A percentile compares a stretch with the other conserved stretches of the same genome.
Conservation (phyloP, 2,329 filamentous ascomycete species). For the Alternaria rosae region DNA sequence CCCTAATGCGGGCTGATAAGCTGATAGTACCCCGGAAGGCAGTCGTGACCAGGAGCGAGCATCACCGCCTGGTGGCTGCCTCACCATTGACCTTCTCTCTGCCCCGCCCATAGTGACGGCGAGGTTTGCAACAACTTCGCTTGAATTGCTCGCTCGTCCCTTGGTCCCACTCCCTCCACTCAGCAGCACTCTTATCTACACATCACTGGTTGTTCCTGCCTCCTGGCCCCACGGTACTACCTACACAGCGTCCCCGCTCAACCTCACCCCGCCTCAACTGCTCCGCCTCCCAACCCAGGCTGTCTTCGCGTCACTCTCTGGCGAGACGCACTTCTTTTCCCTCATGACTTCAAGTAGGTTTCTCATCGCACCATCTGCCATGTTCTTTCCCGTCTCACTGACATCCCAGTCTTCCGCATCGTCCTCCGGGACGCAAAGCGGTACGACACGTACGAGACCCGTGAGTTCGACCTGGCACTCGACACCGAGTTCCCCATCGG, state of each 20-base stretch:
- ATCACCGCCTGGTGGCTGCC: slow-evolving; percentile 6
- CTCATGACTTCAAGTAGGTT: slow-evolving; percentile 28
- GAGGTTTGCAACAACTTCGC: background rate
- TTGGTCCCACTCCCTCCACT: background rate
- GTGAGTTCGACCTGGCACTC: slow-evolving; percentile 40
- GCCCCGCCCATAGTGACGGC: slow-evolving; percentile 11
- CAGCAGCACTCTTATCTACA: background rate
- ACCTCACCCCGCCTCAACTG: slow-evolving; percentile 14
- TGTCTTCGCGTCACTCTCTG: background rate
- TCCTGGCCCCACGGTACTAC: slow-evolving; percentile 9
- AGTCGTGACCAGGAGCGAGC: slow-evolving; percentile 18
- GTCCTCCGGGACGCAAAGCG: slow-evolving; percentile 45
- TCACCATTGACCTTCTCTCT: slow-evolving; percentile 3
- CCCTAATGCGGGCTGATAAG: slow-evolving; percentile 30
- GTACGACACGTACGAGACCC: slow-evolving; percentile 50
- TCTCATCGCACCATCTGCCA: background rate
- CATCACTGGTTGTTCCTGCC: background rate
- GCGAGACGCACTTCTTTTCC: background rate
- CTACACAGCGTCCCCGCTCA: slow-evolving; percentile 5
- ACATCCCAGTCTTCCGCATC: slow-evolving; percentile 37
- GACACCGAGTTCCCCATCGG: slow-evolving; percentile 48
- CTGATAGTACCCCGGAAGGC: slow-evolving; percentile 28
- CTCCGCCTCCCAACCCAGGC: background rate
- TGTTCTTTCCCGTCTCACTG: slow-evolving; percentile 10
- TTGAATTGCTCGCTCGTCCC: background rate